phyloP scores from a whole-genome alignment of 352 stramenopile genomes.

The Phytophthora tubulina region DNA sequence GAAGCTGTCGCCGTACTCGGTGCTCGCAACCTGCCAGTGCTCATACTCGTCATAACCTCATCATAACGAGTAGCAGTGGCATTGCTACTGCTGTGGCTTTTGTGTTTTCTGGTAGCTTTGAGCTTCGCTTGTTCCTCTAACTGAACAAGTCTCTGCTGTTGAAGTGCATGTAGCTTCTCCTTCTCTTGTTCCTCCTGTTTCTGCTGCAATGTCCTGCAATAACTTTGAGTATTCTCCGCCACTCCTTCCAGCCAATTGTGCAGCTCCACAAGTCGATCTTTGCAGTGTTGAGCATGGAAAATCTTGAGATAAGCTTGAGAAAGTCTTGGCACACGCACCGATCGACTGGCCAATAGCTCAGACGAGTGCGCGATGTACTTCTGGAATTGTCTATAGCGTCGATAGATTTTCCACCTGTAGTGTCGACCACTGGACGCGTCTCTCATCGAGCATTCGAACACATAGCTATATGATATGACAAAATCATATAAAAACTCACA shows the following conservation, averaged over 20 bases:
- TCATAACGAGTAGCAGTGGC: slow-evolving; percentile 2
- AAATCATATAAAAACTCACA: neutral
- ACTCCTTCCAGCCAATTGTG: slow-evolving; percentile 73
- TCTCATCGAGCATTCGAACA: slow-evolving; percentile 77
- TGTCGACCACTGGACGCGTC: slow-evolving; percentile 34
- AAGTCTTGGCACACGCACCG: slow-evolving; percentile 64
- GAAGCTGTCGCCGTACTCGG: slow-evolving; percentile 13
- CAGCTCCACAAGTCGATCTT: slow-evolving; percentile 80
- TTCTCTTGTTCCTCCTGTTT: slow-evolving; percentile 31
- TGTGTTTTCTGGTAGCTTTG: slow-evolving; percentile 30
- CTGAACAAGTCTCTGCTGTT: slow-evolving; percentile 37
- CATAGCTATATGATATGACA: slow-evolving; percentile 60
- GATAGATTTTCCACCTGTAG: slow-evolving; percentile 85
- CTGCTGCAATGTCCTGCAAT: slow-evolving; percentile 54
- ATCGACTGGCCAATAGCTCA: slow-evolving; percentile 53
- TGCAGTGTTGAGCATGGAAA: slow-evolving; percentile 82
- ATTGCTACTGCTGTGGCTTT: slow-evolving; percentile 25
- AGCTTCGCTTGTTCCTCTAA: slow-evolving; percentile 25
- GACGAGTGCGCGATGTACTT: slow-evolving; percentile 73
- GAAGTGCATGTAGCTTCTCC: slow-evolving; percentile 28
- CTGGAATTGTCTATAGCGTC: slow-evolving; percentile 88
- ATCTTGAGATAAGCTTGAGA: slow-evolving; percentile 86
- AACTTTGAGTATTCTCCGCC: slow-evolving; percentile 75
- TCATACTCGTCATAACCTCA: slow-evolving; percentile 24
- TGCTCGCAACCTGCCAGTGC: slow-evolving; percentile 17